Conservation (phyloP, 2,329 filamentous ascomycete genomes). For the Pyricularia sp. region DNA sequence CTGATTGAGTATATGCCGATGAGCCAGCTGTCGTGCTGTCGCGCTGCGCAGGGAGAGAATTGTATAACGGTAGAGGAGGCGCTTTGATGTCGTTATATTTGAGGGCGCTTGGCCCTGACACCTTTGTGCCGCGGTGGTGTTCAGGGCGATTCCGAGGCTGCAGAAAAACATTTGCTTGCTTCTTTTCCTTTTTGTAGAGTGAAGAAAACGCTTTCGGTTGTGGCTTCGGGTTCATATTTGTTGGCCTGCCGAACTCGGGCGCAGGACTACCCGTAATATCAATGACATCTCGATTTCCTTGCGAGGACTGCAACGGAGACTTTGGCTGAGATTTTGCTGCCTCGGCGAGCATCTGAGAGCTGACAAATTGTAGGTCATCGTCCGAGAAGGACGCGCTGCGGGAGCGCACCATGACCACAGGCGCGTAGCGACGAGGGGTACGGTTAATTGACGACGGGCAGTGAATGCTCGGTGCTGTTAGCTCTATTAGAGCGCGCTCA, state of each 20-base stretch:
- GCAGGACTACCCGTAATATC: conserved; percentile 18
- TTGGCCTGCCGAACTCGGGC: conserved; percentile 18
- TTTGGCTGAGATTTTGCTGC: conserved; percentile 22
- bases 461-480: conserved; percentile 12
- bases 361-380: conserved; percentile 22
- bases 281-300: conserved; percentile 17
- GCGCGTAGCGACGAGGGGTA: background rate
- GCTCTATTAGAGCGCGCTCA: conserved; percentile 13
- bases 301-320: conserved; percentile 26
- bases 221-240: conserved; percentile 20
- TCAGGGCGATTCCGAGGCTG: conserved; percentile 42
- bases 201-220: conserved; percentile 31
- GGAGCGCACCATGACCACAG: conserved; percentile 13
- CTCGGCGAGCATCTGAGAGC: conserved; percentile 15
- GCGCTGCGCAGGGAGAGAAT: conserved; percentile 22
- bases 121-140: conserved; percentile 38
- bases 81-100: conserved; percentile 33
- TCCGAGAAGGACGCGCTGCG: conserved; percentile 21
- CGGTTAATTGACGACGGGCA: conserved; percentile 6
- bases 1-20: conserved; percentile 20
- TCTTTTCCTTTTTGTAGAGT: conserved; percentile 40
- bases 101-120: conserved; percentile 34
- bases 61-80: conserved; percentile 33
- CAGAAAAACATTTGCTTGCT: conserved; percentile 26
- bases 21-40: conserved; percentile 6